These are phyloP conservation scores for Fusarium musae DNA, from an alignment of 2,329 filamentous ascomycete genomes.

Conservation along the genomic window DNA sequence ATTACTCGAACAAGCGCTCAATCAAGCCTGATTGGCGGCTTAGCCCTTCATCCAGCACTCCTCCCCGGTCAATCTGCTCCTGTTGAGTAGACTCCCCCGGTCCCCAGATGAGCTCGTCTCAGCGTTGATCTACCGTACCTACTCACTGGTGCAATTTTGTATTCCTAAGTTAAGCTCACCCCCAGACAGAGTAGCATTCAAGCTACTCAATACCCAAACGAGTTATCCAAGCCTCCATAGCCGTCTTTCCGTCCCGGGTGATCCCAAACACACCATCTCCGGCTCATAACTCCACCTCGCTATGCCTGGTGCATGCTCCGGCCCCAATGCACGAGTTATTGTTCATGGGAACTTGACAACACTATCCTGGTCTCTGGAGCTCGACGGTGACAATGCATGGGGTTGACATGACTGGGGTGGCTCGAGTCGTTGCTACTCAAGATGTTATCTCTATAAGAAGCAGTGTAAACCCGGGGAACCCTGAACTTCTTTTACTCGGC, in stretches of 20 bases:
- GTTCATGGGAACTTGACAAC: background rate
- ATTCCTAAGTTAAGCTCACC: background rate
- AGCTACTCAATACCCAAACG: constrained; percentile 1
- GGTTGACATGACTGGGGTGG: constrained; percentile 3
- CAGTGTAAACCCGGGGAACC: constrained; percentile 22
- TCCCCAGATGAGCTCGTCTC: constrained; percentile 1
- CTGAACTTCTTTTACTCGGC: constrained; percentile 14
- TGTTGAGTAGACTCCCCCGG: constrained; percentile 4
- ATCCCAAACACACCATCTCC: constrained; percentile 37
- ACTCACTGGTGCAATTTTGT: constrained; percentile 4
- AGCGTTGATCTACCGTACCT: constrained; percentile 34
- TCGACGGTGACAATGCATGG: constrained; percentile 19
- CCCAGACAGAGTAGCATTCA: constrained; percentile 6
- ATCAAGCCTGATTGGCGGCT: constrained; percentile 4
- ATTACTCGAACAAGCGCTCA: background rate
- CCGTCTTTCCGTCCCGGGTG: constrained; percentile 38
- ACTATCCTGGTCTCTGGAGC: background rate
- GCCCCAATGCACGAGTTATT: constrained; percentile 9
- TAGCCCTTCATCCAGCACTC: background rate
- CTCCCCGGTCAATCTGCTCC: background rate
- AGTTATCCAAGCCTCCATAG: constrained; percentile 17
- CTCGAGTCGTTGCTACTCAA: background rate
- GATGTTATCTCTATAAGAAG: constrained; percentile 40
- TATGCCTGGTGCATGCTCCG: constrained; percentile 25
- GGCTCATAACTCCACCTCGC: constrained; percentile 29